These are phyloP conservation scores for Aspergillus brunneoviolaceus DNA, from an alignment of 2,329 filamentous ascomycete genomes.

Conservation along the genomic window DNA sequence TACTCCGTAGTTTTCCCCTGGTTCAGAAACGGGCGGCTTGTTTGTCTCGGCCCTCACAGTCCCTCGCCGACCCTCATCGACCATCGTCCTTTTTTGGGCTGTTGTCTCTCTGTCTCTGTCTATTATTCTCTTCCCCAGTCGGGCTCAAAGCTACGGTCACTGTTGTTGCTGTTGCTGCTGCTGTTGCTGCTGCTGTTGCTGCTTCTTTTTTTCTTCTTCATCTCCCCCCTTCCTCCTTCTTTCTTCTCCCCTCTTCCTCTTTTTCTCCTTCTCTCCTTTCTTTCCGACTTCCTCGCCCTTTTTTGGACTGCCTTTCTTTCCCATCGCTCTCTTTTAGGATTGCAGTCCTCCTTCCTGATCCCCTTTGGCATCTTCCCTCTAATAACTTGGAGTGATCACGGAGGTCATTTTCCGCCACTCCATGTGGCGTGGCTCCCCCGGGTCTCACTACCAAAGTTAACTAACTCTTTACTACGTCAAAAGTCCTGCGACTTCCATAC, in stretches of 20 bases:
- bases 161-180: background rate
- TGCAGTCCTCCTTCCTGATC: background rate
- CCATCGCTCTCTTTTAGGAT: conserved; percentile 5
- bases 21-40: conserved; percentile 19
- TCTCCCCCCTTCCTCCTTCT: conserved; percentile 11
- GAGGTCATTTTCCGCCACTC: conserved; percentile 12
- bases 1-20: conserved; percentile 8
- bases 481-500: background rate
- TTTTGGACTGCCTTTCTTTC: conserved; percentile 10
- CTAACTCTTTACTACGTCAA: too few species aligned
- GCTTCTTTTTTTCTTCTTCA: conserved; percentile 14
- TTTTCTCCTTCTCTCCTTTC: conserved; percentile 17
- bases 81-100: conserved; percentile 12
- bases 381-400: background rate
- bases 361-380: background rate
- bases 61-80: conserved; percentile 17
- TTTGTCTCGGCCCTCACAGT: conserved; percentile 20
- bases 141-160: background rate
- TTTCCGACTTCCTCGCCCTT: conserved; percentile 13
- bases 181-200: conserved; percentile 1
- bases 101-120: conserved; percentile 2
- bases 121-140: background rate
- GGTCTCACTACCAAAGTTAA: conserved; percentile 7
- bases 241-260: conserved; percentile 10
- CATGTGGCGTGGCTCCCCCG: conserved; percentile 16